Evolutionary conservation across 2,329 filamentous ascomycete genomes (phyloP), one percentile per base, ranked within the genome.

Genomic region (Colletotrichum siamense): DNA sequence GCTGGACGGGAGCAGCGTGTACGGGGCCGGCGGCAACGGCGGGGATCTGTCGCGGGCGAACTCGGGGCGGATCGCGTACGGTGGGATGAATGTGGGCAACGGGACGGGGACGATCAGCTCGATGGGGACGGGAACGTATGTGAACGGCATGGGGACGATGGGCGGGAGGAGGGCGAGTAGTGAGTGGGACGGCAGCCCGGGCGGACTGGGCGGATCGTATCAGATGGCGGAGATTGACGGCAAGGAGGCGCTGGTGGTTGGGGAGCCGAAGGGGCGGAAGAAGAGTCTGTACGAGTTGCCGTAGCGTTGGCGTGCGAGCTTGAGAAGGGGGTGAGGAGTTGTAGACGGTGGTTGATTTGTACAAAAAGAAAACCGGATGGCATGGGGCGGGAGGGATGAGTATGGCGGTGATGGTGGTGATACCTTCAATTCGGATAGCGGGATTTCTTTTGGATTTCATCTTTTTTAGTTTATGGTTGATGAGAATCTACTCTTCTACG

Each of bases 241-340:
- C 26, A 76, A 69, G 69, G 73, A 76, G 59, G 49, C 69, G 73
- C 22, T 76, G 4, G 28, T 65, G 9, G 44, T 69, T 22, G n/a
- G 28, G 7, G 44, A 66, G 64, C 57, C 70, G 13, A 55, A 69
- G 16, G 57, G n/a, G 64, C 68, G 70, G 59, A 69, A 59, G 64
- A 76, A 76, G 73, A 76, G 73, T 24, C 8, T 76, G 32, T 73
- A 76, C 8, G 73, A 76, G 73, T 44, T 76, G 57, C 73, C 73
- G 22, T 73, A 69, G 62, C 28, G 55, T 34, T 52, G 30, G 59
- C 26, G 10, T 32, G 59, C 32, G 30, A 32, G 59, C 12, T n/a
- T 63, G 18, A 16, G 8, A 22, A 3, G 22, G 30, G 15, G 8
- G 15, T 16, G 18, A 15, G 18, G 49, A 34, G 8, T 16, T 59